These are phyloP conservation scores for Rosellinia necatrix DNA, from an alignment of 2,329 filamentous ascomycete genomes.

Conservation along the genomic window DNA sequence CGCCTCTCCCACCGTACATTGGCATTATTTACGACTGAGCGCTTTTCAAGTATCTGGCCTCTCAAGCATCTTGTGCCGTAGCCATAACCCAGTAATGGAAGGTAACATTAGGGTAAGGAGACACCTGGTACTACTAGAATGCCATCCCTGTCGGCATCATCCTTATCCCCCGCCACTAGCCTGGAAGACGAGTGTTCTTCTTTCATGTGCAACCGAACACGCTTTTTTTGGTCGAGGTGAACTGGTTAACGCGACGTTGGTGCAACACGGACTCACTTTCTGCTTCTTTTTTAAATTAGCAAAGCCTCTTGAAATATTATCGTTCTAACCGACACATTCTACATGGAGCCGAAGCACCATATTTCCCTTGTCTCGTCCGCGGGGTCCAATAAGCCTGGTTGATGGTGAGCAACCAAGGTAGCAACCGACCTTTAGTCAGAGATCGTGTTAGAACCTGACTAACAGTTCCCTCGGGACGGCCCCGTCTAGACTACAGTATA, in stretches of 20 bases:
- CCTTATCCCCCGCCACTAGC: no score
- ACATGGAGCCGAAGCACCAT: background rate
- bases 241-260: no score
- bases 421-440: background rate
- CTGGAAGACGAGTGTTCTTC: no score
- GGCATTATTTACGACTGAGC: background rate
- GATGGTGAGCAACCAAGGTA: background rate
- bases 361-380: background rate
- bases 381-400: background rate
- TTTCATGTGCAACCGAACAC: no score
- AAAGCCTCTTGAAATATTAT: background rate
- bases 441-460: background rate
- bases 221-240: no score
- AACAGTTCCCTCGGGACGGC: background rate
- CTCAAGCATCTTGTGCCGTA: background rate
- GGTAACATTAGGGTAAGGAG: background rate
- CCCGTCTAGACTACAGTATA: background rate
- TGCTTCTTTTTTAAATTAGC: no score
- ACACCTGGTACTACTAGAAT: no score
- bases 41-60: background rate
- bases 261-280: no score
- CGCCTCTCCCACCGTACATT: background rate
- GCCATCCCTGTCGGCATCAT: no score
- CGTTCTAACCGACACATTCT: background rate
- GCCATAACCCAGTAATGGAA: background rate